These are phyloP conservation scores for Tuber brumale DNA, from an alignment of 495 filamentous ascomycete species.

Conservation along the genomic window DNA sequence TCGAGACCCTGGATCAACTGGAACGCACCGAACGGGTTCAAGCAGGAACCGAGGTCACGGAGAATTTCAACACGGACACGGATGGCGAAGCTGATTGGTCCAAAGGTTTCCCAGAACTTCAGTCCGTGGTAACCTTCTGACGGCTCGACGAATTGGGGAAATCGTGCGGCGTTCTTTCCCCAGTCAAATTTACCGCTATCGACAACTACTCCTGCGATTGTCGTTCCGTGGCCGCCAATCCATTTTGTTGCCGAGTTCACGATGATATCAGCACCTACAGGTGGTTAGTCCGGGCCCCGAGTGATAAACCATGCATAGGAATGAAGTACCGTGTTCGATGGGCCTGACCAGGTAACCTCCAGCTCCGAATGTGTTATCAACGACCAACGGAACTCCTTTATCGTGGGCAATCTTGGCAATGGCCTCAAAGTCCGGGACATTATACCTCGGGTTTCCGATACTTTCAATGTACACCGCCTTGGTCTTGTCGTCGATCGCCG, in stretches of 20 bases:
- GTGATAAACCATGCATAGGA: background rate
- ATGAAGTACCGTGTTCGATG: conserved; percentile 68
- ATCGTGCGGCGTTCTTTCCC: conserved; percentile 78
- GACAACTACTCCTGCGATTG: conserved; percentile 81
- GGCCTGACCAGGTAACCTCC: conserved; percentile 87
- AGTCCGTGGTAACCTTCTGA: conserved; percentile 91
- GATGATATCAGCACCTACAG: conserved; percentile 66
- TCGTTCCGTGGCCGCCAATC: conserved; percentile 97
- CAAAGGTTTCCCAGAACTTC: conserved; percentile 96
- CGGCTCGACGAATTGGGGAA: conserved; percentile 91
- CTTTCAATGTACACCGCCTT: conserved; percentile 95
- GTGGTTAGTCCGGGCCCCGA: background rate
- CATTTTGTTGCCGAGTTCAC: conserved; percentile 97
- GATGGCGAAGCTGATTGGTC: conserved; percentile 74
- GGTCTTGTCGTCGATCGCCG: conserved; percentile 87
- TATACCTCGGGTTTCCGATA: conserved; percentile 94
- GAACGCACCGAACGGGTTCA: conserved; percentile 95
- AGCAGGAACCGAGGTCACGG: conserved; percentile 71
- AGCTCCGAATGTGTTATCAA: conserved; percentile 97
- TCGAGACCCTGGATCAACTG: conserved; percentile 86
- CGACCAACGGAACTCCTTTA: conserved; percentile 76
- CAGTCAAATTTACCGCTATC: conserved; percentile 96
- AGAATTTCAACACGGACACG: conserved; percentile 79
- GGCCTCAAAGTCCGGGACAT: conserved; percentile 81
- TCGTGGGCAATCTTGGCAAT: conserved; percentile 75